Evolutionary conservation across 2,329 filamentous ascomycete species (phyloP), one percentile per base, ranked within the genome.

Genomic region (Microdochium paspali): DNA sequence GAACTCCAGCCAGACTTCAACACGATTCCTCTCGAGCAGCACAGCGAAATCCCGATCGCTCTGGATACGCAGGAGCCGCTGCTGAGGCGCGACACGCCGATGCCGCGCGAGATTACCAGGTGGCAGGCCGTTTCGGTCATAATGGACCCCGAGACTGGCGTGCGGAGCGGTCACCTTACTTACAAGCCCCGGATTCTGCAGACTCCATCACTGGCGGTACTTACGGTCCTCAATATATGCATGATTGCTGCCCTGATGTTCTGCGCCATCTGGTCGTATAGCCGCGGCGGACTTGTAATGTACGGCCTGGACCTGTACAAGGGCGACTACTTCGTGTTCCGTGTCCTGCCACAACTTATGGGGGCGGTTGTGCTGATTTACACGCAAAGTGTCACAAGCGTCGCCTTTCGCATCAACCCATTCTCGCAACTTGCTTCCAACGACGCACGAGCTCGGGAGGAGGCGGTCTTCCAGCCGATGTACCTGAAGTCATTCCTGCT

Each of bases 271-370:
- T 89, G 80, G 67, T 87, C 85, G 10, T 65, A 72, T 31, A 62
- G 66, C 4, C 73, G 83, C 53, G 64, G 73, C 10, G 88, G 88
- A 1, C 68, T 96, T 12, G 81, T 78, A 59, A 66, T 74, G 3
- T 95, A 90, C 61, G 68, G 70, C 28, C 75, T 74, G 43, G 72
- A 67, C 25, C 84, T 89, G 49, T 85, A 86, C 51, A 84, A 84
- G 45, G 75, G 74, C 9, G 76, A 82, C 53, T 95, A 94, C 65
- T 95, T 96, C 62, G 66, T 94, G 44, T 93, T 95, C 63, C 79
- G 89, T 51, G 87, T 95, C 53, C 68, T 96, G 1, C 90, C 91
- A 2, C 88, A 90, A 48, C 69, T 95, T 0, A 60, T 94, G 13
- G 87, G 83, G 0, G 80, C 81, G 20, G 54, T 84, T 12, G 67